Conservation (phyloP, 148 eudicot species). For the Hydrangea macrophylla region DNA sequence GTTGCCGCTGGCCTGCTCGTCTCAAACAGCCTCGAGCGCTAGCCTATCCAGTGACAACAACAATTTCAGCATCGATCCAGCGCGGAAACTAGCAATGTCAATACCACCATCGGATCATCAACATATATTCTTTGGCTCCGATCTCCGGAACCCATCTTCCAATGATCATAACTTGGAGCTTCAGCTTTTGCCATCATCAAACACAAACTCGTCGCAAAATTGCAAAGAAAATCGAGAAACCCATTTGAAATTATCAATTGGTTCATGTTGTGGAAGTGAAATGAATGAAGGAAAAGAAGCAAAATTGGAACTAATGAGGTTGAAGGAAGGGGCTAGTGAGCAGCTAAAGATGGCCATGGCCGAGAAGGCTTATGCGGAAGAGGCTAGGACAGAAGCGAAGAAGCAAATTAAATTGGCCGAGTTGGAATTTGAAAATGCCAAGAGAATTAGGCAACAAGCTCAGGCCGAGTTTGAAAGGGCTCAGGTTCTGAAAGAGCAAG, state of each 20-base stretch:
- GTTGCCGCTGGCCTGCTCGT: constrained; percentile 30
- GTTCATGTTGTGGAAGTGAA: constrained; percentile 34
- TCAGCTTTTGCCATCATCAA: constrained; percentile 40
- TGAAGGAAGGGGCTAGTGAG: constrained; percentile 49
- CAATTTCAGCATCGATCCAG: constrained; percentile 15
- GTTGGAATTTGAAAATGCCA: constrained; percentile 32
- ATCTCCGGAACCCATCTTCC: background rate
- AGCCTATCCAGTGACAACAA: constrained; percentile 59
- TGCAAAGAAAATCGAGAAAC: constrained; percentile 41
- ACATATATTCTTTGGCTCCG: background rate
- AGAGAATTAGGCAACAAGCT: constrained; percentile 32
- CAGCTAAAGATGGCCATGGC: constrained; percentile 49
- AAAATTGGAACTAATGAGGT: constrained; percentile 6
- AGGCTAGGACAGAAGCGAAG: constrained; percentile 26
- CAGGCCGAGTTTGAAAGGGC: constrained; percentile 29
- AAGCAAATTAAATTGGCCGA: constrained; percentile 33
- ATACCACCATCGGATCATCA: background rate
- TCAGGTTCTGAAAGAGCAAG: constrained; percentile 29
- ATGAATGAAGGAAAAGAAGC: constrained; percentile 1
- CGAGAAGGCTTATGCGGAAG: constrained; percentile 31
- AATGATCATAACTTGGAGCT: constrained; percentile 39
- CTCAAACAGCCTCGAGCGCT: constrained; percentile 58
- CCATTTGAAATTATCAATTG: constrained; percentile 73
- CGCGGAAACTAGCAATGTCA: constrained; percentile 16
- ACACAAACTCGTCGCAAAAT: background rate